Evolutionary conservation across 495 filamentous ascomycete species (phyloP), one percentile per base, ranked within the genome.

Genomic region (Lophiostoma macrostomum): DNA sequence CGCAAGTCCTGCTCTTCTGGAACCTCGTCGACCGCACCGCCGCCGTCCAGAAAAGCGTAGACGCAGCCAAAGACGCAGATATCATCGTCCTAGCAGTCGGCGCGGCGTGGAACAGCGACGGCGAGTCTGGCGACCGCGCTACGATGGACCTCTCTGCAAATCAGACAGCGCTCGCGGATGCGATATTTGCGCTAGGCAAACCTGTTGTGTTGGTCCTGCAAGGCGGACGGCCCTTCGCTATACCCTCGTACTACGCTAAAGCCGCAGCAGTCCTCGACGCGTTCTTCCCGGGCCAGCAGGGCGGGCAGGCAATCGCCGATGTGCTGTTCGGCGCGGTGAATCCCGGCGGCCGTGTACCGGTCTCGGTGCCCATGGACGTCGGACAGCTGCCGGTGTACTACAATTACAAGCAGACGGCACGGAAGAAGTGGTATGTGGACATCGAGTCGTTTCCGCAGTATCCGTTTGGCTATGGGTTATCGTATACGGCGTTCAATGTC

Each of bases 301-400:
- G 75, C 23, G 74, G 75, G 0, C 75, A 77, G 35, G 75, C 75
- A 16, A 67, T 76, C 23, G 67, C 70, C 0, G 69, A 78, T 54
- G 67, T 71, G 6, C 54, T 78, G 7, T 75, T 75, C 44, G 75
- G 75, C 1, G 46, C 48, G 3, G 65, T 68, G 4, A 76, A 69
- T 30, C 75, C 75, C 0, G 73, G 72, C 6, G 75, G 74, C 8
- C 53, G 68, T 16, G 59, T 73, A 29, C 66, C 72, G 1, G 59
- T 73, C 28, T 69, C 66, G 4, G 61, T 73, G 10, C 71, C 72
- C 12, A 62, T 60, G 24, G 54, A 66, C 25, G 66, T 67, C 5
- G 68, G 70, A 41, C 67, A 71, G 43, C 37, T 66, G 13, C 71
- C 69, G 0, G 62, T 65, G n/a, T 74, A 67, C 50, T 74, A 73